Conservation (phyloP, 768 basidiomycete species). For the Tephrocybe sp. region DNA sequence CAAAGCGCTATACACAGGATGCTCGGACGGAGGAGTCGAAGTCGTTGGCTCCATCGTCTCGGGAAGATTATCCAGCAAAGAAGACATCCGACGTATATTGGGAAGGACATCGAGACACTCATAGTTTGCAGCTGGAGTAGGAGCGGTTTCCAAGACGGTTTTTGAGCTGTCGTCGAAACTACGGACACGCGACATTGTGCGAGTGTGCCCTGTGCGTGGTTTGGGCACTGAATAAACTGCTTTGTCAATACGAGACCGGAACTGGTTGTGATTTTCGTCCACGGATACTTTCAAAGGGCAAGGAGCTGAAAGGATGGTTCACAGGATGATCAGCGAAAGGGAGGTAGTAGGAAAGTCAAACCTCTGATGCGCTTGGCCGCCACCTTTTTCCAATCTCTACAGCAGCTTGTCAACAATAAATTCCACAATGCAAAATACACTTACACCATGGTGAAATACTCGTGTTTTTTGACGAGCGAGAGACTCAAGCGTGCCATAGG, state of each 20-base stretch:
- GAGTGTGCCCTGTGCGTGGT: slow-evolving; percentile 3
- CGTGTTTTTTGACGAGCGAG: slow-evolving; percentile 42
- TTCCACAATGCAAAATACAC: slow-evolving; percentile 20
- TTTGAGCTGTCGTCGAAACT: neutral
- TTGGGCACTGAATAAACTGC: neutral
- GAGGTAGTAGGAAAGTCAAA: slow-evolving; percentile 14
- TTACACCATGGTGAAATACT: slow-evolving; percentile 50
- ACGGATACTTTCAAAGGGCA: neutral
- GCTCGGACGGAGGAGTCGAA: slow-evolving; percentile 10
- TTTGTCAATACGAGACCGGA: slow-evolving; percentile 4
- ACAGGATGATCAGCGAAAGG: neutral
- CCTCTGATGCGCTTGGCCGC: slow-evolving; percentile 27
- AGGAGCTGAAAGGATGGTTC: slow-evolving; percentile 4
- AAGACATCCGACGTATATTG: slow-evolving; percentile 12
- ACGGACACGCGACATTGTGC: neutral
- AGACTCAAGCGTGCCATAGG: slow-evolving; percentile 44
- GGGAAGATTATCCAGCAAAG: slow-evolving; percentile 14
- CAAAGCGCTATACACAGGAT: slow-evolving; percentile 10
- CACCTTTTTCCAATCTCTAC: slow-evolving; percentile 44
- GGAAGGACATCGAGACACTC: slow-evolving; percentile 8
- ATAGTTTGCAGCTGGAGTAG: neutral
- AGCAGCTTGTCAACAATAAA: slow-evolving; percentile 8
- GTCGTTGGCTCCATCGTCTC: slow-evolving; percentile 2
- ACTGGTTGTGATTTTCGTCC: neutral
- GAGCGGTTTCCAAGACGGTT: neutral